Evolutionary conservation across 176 grass and related monocot genomes (phyloP).

Genomic region (Aegilops tauschii): DNA sequence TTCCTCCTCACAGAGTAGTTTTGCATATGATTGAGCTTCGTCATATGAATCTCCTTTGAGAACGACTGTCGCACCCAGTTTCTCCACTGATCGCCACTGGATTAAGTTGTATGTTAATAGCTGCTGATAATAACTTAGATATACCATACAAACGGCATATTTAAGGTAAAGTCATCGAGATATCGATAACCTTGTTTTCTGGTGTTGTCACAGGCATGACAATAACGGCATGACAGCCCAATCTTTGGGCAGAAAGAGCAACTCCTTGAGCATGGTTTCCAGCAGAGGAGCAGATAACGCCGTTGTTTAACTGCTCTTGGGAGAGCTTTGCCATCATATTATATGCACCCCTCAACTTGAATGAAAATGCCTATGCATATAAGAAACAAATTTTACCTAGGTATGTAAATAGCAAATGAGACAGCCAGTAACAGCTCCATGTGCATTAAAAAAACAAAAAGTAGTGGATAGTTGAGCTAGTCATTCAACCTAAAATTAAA

Average conservation of each 20-base stretch:
- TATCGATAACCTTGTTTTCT: slow-evolving; percentile 81
- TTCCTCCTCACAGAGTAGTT: slow-evolving; percentile 73
- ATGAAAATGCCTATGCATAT: slow-evolving; percentile 75
- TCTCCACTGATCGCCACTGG: slow-evolving; percentile 89
- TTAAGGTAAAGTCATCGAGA: not conserved
- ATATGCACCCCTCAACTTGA: slow-evolving; percentile 96
- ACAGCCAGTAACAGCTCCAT: not conserved
- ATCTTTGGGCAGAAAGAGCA: slow-evolving; percentile 70
- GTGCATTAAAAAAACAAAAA: not conserved
- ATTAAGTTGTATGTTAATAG: slow-evolving; percentile 27
- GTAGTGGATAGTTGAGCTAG: too few relatives aligned
- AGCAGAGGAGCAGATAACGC: slow-evolving; percentile 95
- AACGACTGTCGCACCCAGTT: slow-evolving; percentile 80
- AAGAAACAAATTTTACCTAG: not conserved
- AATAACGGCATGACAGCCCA: slow-evolving; percentile 81
- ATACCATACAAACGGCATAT: not conserved
- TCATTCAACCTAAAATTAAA: too few relatives aligned
- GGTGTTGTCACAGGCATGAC: slow-evolving; percentile 98
- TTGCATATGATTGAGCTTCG: slow-evolving; percentile 90
- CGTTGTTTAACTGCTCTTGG: slow-evolving; percentile 66
- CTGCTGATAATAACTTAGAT: not conserved
- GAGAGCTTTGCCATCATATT: slow-evolving; percentile 98
- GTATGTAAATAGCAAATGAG: not conserved
- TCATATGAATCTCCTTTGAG: slow-evolving; percentile 94
- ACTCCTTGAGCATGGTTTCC: slow-evolving; percentile 99